Percentiles rank a stretch among this genome's conserved stretches.
These are phyloP conservation scores for Pyrenula massariospora DNA, from an alignment of 495 filamentous ascomycete species.

Conservation along the genomic window DNA sequence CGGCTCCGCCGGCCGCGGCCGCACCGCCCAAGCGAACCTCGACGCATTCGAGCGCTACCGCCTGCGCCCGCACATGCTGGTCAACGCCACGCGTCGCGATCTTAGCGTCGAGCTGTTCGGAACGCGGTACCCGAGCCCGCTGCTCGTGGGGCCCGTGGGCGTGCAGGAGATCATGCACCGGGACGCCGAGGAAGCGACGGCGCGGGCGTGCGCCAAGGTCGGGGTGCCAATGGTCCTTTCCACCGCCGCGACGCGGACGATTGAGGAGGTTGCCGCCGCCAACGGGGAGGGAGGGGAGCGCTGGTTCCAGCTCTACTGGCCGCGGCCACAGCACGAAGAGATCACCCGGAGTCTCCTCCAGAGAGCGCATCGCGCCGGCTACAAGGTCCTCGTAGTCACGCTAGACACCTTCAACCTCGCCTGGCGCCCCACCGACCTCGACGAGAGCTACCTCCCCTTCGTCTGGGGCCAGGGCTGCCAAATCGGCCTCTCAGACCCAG, in stretches of 20 bases:
- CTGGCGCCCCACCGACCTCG: constrained; percentile 48
- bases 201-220: constrained; percentile 39
- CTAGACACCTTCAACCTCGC: constrained; percentile 47
- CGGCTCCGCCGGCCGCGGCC: no score
- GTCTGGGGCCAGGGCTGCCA: constrained; percentile 29
- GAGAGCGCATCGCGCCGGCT: constrained; percentile 41
- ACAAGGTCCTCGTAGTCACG: constrained; percentile 45
- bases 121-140: constrained; percentile 32
- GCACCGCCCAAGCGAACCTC: not conserved
- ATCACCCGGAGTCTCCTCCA: constrained; percentile 39
- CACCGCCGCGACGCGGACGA: constrained; percentile 22
- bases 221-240: constrained; percentile 37
- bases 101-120: constrained; percentile 35
- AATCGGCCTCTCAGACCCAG: constrained; percentile 48
- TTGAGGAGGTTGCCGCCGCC: constrained; percentile 26
- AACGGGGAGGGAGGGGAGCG: constrained; percentile 15
- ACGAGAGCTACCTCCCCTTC: constrained; percentile 27
- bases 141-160: constrained; percentile 49
- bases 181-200: constrained; percentile 40
- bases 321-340: constrained; percentile 49
- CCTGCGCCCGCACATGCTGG: constrained; percentile 41
- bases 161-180: constrained; percentile 46
- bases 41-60: constrained; percentile 38
- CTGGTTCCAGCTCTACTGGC: constrained; percentile 65
- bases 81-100: constrained; percentile 38